Conservation (phyloP, 78 protist genomes). For the Monocercomonoides exilis region DNA sequence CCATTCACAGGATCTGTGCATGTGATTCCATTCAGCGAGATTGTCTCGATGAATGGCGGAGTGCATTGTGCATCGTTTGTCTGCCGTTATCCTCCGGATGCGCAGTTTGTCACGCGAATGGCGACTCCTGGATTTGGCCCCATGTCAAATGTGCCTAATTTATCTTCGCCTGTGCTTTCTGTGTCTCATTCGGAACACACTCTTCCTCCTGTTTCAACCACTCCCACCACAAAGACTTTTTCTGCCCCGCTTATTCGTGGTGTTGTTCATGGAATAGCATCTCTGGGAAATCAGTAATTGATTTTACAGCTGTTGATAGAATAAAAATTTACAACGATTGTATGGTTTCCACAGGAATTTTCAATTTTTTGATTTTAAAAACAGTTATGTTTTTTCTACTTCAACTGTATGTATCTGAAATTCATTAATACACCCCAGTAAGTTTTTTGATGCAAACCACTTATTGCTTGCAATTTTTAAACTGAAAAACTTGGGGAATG, state of each 20-base stretch:
- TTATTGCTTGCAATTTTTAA: slow-evolving; percentile 13
- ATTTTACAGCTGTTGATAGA: background rate
- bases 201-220: too few species aligned
- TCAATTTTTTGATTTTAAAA: background rate
- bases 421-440: background rate
- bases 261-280: too few species aligned
- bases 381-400: slow-evolving; percentile 2
- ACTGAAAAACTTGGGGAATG: background rate
- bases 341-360: background rate
- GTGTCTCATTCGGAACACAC: too few species aligned
- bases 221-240: too few species aligned
- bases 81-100: slow-evolving; percentile 4
- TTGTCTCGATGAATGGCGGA: slow-evolving; percentile 73
- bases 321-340: background rate
- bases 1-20: slow-evolving; percentile 25
- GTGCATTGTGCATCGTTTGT: slow-evolving; percentile 79
- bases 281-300: too few species aligned
- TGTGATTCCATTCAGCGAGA: slow-evolving; percentile 48
- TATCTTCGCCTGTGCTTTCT: too few species aligned
- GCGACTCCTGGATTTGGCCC: too few species aligned
- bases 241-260: too few species aligned
- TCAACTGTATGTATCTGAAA: background rate
- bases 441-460: background rate
- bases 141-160: too few species aligned
- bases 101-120: too few species aligned